phyloP scores from a whole-genome alignment of 2,329 filamentous ascomycete species.

The Diaporthe nobilis region DNA sequence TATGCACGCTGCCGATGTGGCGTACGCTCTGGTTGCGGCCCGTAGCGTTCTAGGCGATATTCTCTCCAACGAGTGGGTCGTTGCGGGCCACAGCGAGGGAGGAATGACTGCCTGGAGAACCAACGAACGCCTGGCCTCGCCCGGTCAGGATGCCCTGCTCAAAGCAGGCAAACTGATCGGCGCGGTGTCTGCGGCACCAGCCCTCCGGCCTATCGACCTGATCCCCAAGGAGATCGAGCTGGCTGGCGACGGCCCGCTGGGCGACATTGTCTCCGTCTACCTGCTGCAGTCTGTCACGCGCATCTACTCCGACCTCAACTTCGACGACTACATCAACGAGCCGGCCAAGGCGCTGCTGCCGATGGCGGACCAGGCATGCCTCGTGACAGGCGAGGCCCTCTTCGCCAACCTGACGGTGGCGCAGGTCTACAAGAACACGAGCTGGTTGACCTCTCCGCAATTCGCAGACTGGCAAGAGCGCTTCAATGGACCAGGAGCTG shows the following conservation, averaged over 20 bases:
- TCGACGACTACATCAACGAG: constrained; percentile 17
- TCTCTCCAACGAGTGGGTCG: constrained; percentile 4
- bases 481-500: not conserved
- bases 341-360: not conserved
- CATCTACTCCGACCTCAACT: not conserved
- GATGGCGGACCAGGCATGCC: not conserved
- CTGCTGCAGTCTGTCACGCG: constrained; percentile 11
- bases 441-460: not conserved
- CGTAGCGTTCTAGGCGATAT: not conserved
- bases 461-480: not conserved
- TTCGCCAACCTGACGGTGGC: not conserved
- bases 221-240: constrained; percentile 12
- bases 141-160: not conserved
- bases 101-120: constrained; percentile 2
- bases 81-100: constrained; percentile 10
- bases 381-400: constrained; percentile 5
- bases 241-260: constrained; percentile 9
- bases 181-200: not conserved
- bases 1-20: not conserved
- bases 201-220: constrained; percentile 15
- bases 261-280: constrained; percentile 5
- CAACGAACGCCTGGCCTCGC: not conserved
- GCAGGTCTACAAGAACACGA: constrained; percentile 13
- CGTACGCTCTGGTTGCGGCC: not conserved
- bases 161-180: not conserved